Base-by-base conservation (phyloP, 768 basidiomycete species). In the Mycena capillaripes region DNA sequence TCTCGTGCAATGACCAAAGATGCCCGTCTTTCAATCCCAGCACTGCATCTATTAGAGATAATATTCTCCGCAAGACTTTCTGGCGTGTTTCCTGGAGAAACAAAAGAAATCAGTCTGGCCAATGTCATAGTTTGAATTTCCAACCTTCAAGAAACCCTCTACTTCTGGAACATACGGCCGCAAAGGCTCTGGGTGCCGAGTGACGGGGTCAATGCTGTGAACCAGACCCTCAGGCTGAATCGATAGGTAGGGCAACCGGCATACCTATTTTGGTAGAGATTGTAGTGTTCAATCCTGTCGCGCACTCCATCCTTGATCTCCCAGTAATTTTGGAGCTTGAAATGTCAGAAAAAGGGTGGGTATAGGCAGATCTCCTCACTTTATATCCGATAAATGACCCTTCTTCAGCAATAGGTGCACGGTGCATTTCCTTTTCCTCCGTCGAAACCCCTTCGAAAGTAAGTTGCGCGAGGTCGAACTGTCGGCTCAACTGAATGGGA, bases 331-430 rank as follows among this genome's bases (percentile, higher is more conserved):
- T 80, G 80, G 4, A 82, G 77, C 81, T 81, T 34, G n/a, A 55
- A 34, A 44, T n/a, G 36, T 60, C 32, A 59, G 48, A 14, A 4
- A 9, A 11, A 64, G 52, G 29, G 53, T 27, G 19, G n/a, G 11
- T 46, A 36, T 21, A 46, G 27, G 25, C 30, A 14, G 29, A 12
- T 27, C 16, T 36, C 27, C 73, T 19, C 30, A 81, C 81, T 70
- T 83, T 83, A 73, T 83, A 82, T 19, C 82, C 81, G 30, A 79
- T 80, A 57, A 81, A 82, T 1, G 80, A 79, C n/a, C 81, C 82
- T 57, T 81, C 66, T 59, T 83, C 81, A 19, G 79, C 80, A 38
- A 82, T 83, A 16, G 78, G 79, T 11, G 82, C 81, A 0, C 71
- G 71, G 42, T 82, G 77, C n/a, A 30, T 62, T 66, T 79, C 76